phyloP scores from a whole-genome alignment of 345 rosid genomes.

The Schrenkiella parvula region DNA sequence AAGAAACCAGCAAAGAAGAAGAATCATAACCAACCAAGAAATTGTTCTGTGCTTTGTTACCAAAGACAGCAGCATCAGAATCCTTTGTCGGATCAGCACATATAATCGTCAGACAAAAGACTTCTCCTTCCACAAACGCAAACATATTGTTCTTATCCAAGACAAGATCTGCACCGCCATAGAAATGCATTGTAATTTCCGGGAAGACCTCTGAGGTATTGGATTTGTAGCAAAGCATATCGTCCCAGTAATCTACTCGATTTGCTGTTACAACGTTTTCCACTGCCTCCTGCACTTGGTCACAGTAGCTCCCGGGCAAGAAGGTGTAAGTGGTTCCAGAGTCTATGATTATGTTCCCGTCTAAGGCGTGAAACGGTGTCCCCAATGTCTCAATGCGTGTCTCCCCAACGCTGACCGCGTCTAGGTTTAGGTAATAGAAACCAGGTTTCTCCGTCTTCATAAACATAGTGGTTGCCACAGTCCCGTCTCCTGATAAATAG shows the following conservation, averaged over 20 bases:
- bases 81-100: background rate
- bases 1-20: constrained; percentile 3
- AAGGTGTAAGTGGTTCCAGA: background rate
- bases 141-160: constrained; percentile 1
- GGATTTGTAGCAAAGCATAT: background rate
- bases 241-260: background rate
- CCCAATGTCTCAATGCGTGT: constrained; percentile 3
- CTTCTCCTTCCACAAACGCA: background rate
- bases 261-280: background rate
- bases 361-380: background rate
- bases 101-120: background rate
- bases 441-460: background rate
- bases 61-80: background rate
- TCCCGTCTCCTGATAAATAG: background rate
- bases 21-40: constrained; percentile 15
- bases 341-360: constrained; percentile 5
- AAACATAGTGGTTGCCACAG: background rate
- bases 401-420: background rate
- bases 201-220: background rate
- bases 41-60: constrained; percentile 14
- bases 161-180: background rate
- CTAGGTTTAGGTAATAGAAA: constrained; percentile 19
- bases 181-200: background rate
- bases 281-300: background rate
- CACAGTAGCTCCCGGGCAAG: background rate